Evolutionary conservation across 257 asterid species (phyloP), one percentile per base, ranked within the genome.

Genomic region (Solanum chiquidenum): DNA sequence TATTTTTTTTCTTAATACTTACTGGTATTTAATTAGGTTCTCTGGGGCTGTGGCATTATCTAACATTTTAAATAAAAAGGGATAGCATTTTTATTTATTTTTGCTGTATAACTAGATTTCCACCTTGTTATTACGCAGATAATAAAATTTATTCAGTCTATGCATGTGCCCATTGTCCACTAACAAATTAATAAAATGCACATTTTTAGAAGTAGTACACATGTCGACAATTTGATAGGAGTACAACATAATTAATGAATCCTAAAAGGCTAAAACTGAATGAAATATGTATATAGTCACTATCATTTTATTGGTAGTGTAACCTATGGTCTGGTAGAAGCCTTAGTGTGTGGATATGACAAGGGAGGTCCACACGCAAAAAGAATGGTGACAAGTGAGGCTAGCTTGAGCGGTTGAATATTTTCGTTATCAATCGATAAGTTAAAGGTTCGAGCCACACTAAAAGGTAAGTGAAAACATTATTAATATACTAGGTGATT

Each of bases 61-160:
- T 71, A 29, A 18, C 85, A 82, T 82, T 27, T 16, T 29, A 46
- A 82, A 55, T 55, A 55, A 82, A 46, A 82, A 82, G 11, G 68
- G 85, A 49, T 18, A 29, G 8, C 9, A 31, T 20, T 38, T 60
- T 71, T 71, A 31, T 16, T 14, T 31, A 52, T 71, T 58, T 88
- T 66, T 68, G 82, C 85, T 68, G 37, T 75, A 85, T 62, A 79
- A 49, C 83, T 76, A 79, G 83, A 85, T 68, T 34, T 76, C 88
- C 86, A 76, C 86, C 83, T 88, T 64, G 64, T 38, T 85, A 49
- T 44, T 66, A 40, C 44, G 79, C 20, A 80, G 85, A 80, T 80
- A 80, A 80, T 21, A 82, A 82, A 49, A 18, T 82, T 82, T 82
- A 82, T 82, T 49, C 44, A 29, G 69, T 82, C 29, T 80, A 7